These are phyloP conservation scores for Tothia fuscella DNA, from an alignment of 2,329 filamentous ascomycete genomes.

Conservation along the genomic window DNA sequence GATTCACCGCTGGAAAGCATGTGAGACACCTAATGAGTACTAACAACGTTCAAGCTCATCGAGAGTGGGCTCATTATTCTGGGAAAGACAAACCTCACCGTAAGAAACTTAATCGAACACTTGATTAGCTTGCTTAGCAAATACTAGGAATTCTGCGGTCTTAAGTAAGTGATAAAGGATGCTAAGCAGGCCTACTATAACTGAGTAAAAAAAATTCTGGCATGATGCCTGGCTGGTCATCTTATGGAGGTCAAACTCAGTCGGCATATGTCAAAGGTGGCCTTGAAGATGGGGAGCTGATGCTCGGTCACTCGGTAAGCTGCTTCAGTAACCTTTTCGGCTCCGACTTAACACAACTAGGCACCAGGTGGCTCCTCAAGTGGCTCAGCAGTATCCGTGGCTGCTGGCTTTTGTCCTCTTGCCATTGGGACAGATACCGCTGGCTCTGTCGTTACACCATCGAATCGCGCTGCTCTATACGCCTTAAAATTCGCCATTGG, in stretches of 20 bases:
- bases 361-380: slow-evolving; percentile 23
- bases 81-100: slow-evolving; percentile 19
- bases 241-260: slow-evolving; percentile 18
- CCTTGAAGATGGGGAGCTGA: slow-evolving; percentile 14
- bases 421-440: slow-evolving; percentile 24
- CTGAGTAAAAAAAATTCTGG: too few species aligned
- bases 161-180: not conserved
- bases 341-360: slow-evolving; percentile 12
- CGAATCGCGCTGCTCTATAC: slow-evolving; percentile 17
- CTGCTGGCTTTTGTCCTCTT: slow-evolving; percentile 22
- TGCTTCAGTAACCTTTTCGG: not conserved
- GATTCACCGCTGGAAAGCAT: not conserved
- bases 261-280: slow-evolving; percentile 18
- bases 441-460: slow-evolving; percentile 19
- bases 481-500: slow-evolving; percentile 18
- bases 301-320: slow-evolving; percentile 6
- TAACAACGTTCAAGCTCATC: slow-evolving; percentile 12
- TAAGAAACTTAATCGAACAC: slow-evolving; percentile 13
- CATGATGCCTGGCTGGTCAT: slow-evolving; percentile 16
- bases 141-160: not conserved
- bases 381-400: slow-evolving; percentile 24
- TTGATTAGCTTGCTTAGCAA: not conserved
- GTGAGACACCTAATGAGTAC: too few species aligned
- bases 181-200: too few species aligned
- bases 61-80: slow-evolving; percentile 18